These are phyloP conservation scores for Hypoxylon sp. DNA, from an alignment of 2,329 filamentous ascomycete species.

Conservation along the genomic window DNA sequence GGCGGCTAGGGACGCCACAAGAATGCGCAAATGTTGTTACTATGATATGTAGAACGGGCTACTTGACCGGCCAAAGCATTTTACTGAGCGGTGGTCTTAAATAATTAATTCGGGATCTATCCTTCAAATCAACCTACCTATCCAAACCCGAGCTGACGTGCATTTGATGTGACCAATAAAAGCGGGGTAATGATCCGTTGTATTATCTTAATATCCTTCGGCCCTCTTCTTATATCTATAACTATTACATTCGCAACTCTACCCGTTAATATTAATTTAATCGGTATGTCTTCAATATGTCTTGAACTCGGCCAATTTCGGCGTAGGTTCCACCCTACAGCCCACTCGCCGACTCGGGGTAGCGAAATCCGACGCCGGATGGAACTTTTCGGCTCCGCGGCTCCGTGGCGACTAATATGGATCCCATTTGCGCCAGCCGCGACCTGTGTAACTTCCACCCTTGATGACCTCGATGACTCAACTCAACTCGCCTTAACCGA, in stretches of 20 bases:
- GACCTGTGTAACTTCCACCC: conserved; percentile 14
- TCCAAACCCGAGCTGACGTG: background rate
- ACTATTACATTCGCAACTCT: background rate
- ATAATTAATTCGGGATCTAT: conserved; percentile 46
- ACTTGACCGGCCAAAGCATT: conserved; percentile 71
- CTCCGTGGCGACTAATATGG: conserved; percentile 31
- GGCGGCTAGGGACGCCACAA: conserved; percentile 69
- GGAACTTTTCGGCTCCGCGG: conserved; percentile 18
- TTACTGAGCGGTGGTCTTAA: conserved; percentile 68
- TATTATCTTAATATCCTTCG: background rate
- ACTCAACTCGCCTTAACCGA: conserved; percentile 9
- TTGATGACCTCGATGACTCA: conserved; percentile 22
- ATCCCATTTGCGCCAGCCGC: conserved; percentile 9
- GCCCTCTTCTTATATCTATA: background rate
- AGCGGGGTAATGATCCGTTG: background rate
- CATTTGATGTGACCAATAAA: conserved; percentile 1
- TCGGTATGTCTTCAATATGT: background rate
- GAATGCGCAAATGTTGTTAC: conserved; percentile 74
- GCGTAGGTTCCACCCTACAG: conserved; percentile 18
- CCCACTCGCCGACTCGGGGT: conserved; percentile 32
- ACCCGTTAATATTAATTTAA: no score
- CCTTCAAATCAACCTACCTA: background rate
- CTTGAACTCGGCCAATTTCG: conserved; percentile 24
- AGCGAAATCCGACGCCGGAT: conserved; percentile 37
- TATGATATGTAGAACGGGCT: conserved; percentile 73